These are phyloP conservation scores for Echinosphaeria canescens DNA, from an alignment of 2,329 filamentous ascomycete genomes.

Conservation along the genomic window DNA sequence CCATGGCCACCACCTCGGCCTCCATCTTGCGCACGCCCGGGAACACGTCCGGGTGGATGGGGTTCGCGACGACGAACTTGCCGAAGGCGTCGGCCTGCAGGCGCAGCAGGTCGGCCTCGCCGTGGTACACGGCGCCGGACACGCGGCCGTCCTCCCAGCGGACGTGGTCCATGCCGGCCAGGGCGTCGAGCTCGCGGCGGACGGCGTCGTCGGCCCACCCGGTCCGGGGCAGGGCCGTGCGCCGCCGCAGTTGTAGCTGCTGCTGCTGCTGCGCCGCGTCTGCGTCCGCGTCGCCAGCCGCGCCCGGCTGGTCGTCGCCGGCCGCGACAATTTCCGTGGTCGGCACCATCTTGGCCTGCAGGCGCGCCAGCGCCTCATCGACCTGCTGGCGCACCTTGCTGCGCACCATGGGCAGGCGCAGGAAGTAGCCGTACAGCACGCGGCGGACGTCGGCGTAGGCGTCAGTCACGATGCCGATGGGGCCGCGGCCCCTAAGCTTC, in stretches of 20 bases:
- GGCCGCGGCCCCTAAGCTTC: slow-evolving; percentile 73
- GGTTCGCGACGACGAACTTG: slow-evolving; percentile 87
- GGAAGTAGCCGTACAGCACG: slow-evolving; percentile 64
- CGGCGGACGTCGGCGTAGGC: slow-evolving; percentile 52
- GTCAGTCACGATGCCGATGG: slow-evolving; percentile 58
- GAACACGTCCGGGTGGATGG: slow-evolving; percentile 96
- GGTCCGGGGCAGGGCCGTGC: slow-evolving; percentile 59
- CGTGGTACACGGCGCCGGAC: slow-evolving; percentile 90
- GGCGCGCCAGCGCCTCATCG: slow-evolving; percentile 53
- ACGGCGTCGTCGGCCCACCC: slow-evolving; percentile 68
- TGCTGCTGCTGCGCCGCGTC: no score
- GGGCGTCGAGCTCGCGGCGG: slow-evolving; percentile 53
- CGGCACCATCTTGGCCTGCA: slow-evolving; percentile 69
- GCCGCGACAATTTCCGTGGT: no score
- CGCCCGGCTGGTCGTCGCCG: no score
- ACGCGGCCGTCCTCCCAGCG: slow-evolving; percentile 93
- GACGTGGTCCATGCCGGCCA: slow-evolving; percentile 80
- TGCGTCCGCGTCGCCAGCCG: no score
- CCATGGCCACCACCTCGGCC: slow-evolving; percentile 94
- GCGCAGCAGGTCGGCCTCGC: slow-evolving; percentile 59
- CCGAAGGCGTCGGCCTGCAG: slow-evolving; percentile 87
- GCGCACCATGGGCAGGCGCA: slow-evolving; percentile 71
- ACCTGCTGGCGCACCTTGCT: slow-evolving; percentile 73
- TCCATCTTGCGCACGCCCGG: slow-evolving; percentile 98
- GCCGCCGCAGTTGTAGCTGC: no score